Evolutionary conservation across 192 early-diverging fungal species (phyloP), one percentile per base, ranked within the genome.

Genomic region (Rhizophagus prolifer): DNA sequence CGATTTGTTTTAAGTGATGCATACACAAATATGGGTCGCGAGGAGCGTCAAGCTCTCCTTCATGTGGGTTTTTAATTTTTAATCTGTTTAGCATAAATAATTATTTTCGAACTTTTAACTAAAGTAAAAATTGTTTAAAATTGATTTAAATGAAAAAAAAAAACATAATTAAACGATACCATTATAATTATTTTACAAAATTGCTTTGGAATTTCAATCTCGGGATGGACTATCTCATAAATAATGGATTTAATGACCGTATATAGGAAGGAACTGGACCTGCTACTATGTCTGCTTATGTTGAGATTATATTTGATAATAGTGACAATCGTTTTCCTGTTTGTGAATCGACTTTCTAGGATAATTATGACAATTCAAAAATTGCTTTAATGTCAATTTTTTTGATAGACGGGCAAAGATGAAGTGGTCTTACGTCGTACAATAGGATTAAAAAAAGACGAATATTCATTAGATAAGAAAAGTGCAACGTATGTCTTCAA

Each of bases 271-370:
- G 97, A 23, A 88, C 90, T 4, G 96, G 97, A 4, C 92, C 91
- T 13, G 90, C 95, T 8, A 95, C 96, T 7, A 95, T 98, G 81
- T 95, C 95, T 5, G 97, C 96, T 4, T 98, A 90, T 80, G 97
- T 98, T 14, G 96, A 99, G 76, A 91, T 97, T 69, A 89, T 95
- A 38, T 97, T 99, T 81, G 97, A 99, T 81, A 99, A 99, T 82
- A 82, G 84, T n/a, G 97, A 99, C 81, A 91, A 92, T 71, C 90
- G 97, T 8, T 97, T 98, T 82, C 96, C 95, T 59, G 92, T 94
- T 84, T 79, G 84, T 79, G 31, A 21, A 16, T 19, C 14, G 16
- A 4, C 0, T 54, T 14, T 54, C 5, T 3, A 47, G 14, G 14
- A 47, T 47, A 41, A 8, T 3, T 41, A 41, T 41, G 38, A 41